Base-by-base conservation (phyloP, 805 yeast genomes). In the Sugiyamaella floridensis region DNA sequence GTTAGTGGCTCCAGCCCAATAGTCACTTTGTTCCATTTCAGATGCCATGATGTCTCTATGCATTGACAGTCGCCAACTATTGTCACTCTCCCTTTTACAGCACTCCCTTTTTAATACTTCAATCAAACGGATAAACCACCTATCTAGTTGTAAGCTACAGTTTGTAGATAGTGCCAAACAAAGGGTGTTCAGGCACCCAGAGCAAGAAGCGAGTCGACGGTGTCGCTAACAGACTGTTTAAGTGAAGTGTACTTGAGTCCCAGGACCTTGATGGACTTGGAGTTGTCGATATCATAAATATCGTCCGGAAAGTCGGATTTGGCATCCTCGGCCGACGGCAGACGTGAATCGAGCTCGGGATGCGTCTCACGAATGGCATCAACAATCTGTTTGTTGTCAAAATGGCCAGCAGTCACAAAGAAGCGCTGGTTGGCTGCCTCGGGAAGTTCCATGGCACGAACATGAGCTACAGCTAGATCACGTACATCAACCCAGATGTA, bases 381-480 rank as follows among this genome's bases (percentile, higher is more conserved):
- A 7, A 28, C 20, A 19, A 51, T 46, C 34, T 22, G 42, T 44
- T 40, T 46, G 47, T 51, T 51, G 40, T 26, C 18, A 37, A 28
- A 51, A 37, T 51, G 32, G 34, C 51, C 55, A 37, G 55, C 51
- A 37, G 55, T 43, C 34, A 52, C 45, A 26, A 52, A 44, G 49
- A 52, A 47, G n/a, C 52, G 40, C 47, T 52, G 49, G 43, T 52
- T 52, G 16, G 42, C 51, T 11, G 51, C 55, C 10, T 37, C 57
- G 12, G 58, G 29, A 64, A 66, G 49, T 65, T 75, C 76, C 52
- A 79, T 70, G 4, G 84, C 81, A n/a, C 62, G 58, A 11, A 80
- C 60, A 61, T 83, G 87, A 6, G 83, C 80, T 49, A 62, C 63
- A 8, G 86, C 84, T 40, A 79, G 83, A 60, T 83, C 86, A 60